Conservation (phyloP, 805 yeast species). For the Ogataea wickerhamii region DNA sequence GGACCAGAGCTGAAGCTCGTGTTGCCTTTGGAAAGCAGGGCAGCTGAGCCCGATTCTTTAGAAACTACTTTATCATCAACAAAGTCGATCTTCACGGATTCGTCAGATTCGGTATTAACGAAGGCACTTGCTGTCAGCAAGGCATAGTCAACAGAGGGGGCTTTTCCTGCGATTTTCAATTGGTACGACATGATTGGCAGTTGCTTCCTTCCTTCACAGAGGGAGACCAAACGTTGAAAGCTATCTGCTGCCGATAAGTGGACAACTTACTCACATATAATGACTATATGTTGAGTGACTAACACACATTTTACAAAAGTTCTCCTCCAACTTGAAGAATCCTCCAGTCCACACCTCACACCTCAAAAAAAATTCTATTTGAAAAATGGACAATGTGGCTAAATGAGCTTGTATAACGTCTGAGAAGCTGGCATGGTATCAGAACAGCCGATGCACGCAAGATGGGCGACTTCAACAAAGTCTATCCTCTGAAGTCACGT, state of each 20-base stretch:
- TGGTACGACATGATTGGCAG: conserved; percentile 32
- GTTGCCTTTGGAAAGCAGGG: conserved; percentile 44
- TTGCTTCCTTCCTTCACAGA: no score
- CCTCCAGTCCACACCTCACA: not conserved
- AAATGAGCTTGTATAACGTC: no score
- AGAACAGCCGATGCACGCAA: not conserved
- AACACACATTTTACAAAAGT: no score
- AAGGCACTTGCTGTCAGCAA: conserved; percentile 74
- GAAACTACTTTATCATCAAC: conserved; percentile 70
- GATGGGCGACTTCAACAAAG: conserved; percentile 18
- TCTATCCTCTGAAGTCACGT: conserved; percentile 41
- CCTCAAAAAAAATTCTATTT: not conserved
- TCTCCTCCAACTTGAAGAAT: no score
- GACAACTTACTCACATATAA: no score
- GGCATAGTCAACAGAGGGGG: conserved; percentile 77
- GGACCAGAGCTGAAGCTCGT: conserved; percentile 40
- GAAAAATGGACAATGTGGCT: not conserved
- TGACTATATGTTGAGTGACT: no score
- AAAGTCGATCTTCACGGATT: conserved; percentile 55
- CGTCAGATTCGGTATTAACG: conserved; percentile 51
- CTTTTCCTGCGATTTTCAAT: conserved; percentile 79
- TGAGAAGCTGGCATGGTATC: no score
- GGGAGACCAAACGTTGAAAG: no score
- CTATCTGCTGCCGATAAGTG: no score
- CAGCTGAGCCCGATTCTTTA: conserved; percentile 35